A percentile compares a stretch with the other conserved stretches of the same genome.
phyloP scores from a whole-genome alignment of 1,284 basidiomycete genomes.

The Leucoagaricus sp. region DNA sequence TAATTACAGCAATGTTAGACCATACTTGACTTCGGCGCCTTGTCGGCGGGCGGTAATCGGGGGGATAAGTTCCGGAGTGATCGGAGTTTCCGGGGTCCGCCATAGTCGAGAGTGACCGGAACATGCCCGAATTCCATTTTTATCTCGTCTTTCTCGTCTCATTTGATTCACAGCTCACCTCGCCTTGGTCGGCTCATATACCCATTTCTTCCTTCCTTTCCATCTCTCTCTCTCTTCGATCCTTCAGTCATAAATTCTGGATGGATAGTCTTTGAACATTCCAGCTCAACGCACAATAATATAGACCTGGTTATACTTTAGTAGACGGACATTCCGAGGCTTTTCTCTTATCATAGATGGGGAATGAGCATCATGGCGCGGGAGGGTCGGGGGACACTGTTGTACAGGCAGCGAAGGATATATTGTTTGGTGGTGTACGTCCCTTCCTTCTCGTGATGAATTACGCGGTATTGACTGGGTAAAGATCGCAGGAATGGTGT shows the following conservation, averaged over 20 bases:
- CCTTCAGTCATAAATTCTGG: neutral
- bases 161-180: too few relatives aligned
- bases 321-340: neutral
- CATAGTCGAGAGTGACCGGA: neutral
- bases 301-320: neutral
- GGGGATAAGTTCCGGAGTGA: neutral
- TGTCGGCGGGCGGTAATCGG: neutral
- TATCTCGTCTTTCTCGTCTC: too few relatives aligned
- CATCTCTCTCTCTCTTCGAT: neutral
- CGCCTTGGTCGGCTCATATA: neutral
- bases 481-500: slow-evolving; percentile 75
- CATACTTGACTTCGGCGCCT: too few relatives aligned
- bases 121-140: slow-evolving; percentile 2
- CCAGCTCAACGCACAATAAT: neutral
- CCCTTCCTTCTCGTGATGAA: neutral
- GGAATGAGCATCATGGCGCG: neutral
- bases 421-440: slow-evolving; percentile 60
- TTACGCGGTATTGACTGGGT: neutral
- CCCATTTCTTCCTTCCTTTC: neutral
- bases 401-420: slow-evolving; percentile 50
- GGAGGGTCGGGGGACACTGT: slow-evolving; percentile 14
- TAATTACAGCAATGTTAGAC: too few relatives aligned
- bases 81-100: slow-evolving; percentile 3
- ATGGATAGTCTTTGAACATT: neutral
- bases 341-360: slow-evolving; percentile 8